Percentiles rank a stretch among this genome's conserved stretches.
phyloP scores from a whole-genome alignment of 2,329 filamentous ascomycete genomes.

The Penicillium paneum region DNA sequence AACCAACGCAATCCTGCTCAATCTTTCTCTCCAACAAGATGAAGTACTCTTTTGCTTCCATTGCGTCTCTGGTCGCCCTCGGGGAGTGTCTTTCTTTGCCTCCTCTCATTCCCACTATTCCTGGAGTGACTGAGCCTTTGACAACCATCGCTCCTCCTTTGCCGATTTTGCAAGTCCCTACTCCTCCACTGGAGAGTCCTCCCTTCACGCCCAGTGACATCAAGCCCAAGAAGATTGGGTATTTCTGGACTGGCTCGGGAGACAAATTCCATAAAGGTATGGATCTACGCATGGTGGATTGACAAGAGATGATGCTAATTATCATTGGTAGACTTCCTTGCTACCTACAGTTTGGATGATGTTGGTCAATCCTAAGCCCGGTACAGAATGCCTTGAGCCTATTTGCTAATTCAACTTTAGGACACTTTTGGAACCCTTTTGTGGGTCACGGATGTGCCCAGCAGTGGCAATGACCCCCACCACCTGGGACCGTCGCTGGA shows the following conservation, averaged over 20 bases:
- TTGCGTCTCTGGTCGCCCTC: constrained; percentile 20
- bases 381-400: background rate
- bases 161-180: constrained; percentile 58
- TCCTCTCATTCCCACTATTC: constrained; percentile 58
- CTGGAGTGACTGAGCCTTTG: constrained; percentile 59
- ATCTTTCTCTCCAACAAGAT: constrained; percentile 11
- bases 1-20: constrained; percentile 1
- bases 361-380: constrained; percentile 29
- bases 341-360: constrained; percentile 59
- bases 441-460: constrained; percentile 57
- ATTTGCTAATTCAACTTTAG: constrained; percentile 25
- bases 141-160: constrained; percentile 51
- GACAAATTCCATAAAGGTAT: constrained; percentile 56
- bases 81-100: constrained; percentile 41
- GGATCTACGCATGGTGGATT: background rate
- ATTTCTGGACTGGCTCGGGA: constrained; percentile 62
- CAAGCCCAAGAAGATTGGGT: constrained; percentile 64
- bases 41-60: constrained; percentile 15
- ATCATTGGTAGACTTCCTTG: constrained; percentile 49
- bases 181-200: constrained; percentile 55
- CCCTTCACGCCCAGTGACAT: constrained; percentile 54
- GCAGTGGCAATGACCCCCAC: constrained; percentile 60
- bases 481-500: constrained; percentile 56
- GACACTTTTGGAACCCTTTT: constrained; percentile 61
- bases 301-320: background rate